Evolutionary conservation across 148 eudicot species (phyloP), one percentile per base, ranked within the genome.

Genomic region (Amaranthus hypochondriacus): DNA sequence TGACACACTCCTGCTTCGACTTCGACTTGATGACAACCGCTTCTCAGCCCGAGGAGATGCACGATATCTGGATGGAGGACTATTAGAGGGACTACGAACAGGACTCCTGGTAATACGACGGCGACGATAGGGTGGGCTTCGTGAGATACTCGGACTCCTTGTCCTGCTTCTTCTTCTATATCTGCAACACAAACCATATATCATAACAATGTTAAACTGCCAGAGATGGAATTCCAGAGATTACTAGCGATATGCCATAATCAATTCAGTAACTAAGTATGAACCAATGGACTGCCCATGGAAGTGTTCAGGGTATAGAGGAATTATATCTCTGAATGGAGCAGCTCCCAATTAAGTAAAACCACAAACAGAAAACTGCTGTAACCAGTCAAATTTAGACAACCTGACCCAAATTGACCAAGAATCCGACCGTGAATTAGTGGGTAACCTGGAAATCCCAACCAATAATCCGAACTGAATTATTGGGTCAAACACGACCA

Each of bases 81-180:
- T 68, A 4, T 96, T 97, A 69, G 93, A 83, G 52, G 85, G 89
- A 57, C 89, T 87, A 13, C 87, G 89, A 51, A 78, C 74, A 14
- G 97, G 96, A 65, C 86, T 87, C 65, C 81, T 90, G 76, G 83
- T 87, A 60, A 83, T 87, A 21, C 82, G 90, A 9, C 92, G 85
- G 42, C 66, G 79, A 51, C 92, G 97, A 50, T 84, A 82, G 28
- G 88, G 93, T 53, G 97, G 98, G 71, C 96, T 92, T 67, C 86
- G 79, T 44, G 98, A 92, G 7, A 72, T 73, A 61, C 85, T 88
- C 4, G 82, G 93, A 46, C 92, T 92, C 73, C 87, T 82, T 54
- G 89, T 84, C 81, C 89, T 84, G 83, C 97, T 93, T 80, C 96
- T 88, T 66, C 89, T 73, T 75, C 92, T 84, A 70, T 85, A 90